These are phyloP conservation scores for Diatrype stigma DNA, from an alignment of 2,329 filamentous ascomycete genomes.

Conservation along the genomic window DNA sequence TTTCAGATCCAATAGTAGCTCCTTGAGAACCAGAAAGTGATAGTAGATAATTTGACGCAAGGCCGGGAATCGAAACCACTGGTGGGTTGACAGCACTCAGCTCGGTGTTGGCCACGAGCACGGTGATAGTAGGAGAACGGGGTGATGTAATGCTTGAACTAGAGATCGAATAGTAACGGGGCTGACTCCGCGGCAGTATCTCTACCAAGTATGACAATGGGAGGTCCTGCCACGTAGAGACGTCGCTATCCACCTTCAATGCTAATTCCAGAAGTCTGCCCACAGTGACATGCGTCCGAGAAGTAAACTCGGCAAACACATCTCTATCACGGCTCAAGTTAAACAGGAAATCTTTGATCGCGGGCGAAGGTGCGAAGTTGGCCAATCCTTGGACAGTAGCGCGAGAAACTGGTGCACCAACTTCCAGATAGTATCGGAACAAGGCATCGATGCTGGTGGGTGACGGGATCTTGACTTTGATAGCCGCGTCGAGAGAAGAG, in stretches of 20 bases:
- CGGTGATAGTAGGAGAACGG: constrained; percentile 38
- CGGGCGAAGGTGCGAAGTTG: constrained; percentile 33
- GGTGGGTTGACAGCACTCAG: neutral
- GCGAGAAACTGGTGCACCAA: constrained; percentile 37
- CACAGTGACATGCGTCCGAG: constrained; percentile 31
- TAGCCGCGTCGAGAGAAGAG: constrained; percentile 9
- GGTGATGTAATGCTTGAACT: constrained; percentile 42
- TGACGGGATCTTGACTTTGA: constrained; percentile 23
- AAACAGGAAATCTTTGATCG: constrained; percentile 26
- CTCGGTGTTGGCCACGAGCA: constrained; percentile 30
- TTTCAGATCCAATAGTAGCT: neutral
- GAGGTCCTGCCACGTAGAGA: constrained; percentile 33
- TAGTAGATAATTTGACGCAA: constrained; percentile 3
- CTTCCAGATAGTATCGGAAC: constrained; percentile 40
- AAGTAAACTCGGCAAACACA: constrained; percentile 27
- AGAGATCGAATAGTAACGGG: constrained; percentile 57
- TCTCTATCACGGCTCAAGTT: constrained; percentile 28
- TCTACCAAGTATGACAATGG: constrained; percentile 51
- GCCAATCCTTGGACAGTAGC: constrained; percentile 32
- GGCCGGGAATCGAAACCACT: constrained; percentile 1
- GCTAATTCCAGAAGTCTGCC: constrained; percentile 31
- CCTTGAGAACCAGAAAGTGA: neutral
- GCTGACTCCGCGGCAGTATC: constrained; percentile 52
- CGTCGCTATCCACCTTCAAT: constrained; percentile 5
- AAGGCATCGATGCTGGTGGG: constrained; percentile 31